Conservation (phyloP, 352 stramenopile genomes). For the Phytopythium boreale region DNA sequence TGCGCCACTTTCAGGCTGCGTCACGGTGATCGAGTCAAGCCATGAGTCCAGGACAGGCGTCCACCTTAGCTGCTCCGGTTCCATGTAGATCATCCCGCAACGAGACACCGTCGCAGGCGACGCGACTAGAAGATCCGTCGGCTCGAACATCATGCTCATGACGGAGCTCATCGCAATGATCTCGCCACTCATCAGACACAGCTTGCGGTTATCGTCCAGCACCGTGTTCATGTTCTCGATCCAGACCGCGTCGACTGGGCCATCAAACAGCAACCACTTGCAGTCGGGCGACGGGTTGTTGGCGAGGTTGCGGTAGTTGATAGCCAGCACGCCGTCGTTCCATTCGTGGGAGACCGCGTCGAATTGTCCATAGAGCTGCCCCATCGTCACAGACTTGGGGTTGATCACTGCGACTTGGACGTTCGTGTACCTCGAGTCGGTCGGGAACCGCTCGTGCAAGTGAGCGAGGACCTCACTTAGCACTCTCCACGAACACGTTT, state of each 20-base stretch:
- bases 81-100: constrained; percentile 95
- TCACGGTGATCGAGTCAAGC: constrained; percentile 67
- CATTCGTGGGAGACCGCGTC: constrained; percentile 94
- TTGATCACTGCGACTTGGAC: constrained; percentile 88
- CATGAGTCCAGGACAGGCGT: constrained; percentile 87
- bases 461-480: constrained; percentile 87
- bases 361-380: constrained; percentile 94
- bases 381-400: constrained; percentile 92
- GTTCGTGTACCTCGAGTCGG: constrained; percentile 71
- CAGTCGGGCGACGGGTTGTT: constrained; percentile 73
- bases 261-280: constrained; percentile 95
- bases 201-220: constrained; percentile 93
- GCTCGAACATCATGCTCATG: constrained; percentile 97
- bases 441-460: constrained; percentile 63
- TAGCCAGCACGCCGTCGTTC: constrained; percentile 92
- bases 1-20: constrained; percentile 15
- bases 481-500: constrained; percentile 90
- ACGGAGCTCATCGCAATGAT: constrained; percentile 93
- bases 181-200: constrained; percentile 93
- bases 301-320: constrained; percentile 87
- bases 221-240: constrained; percentile 97
- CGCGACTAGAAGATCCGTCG: constrained; percentile 92
- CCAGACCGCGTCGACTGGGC: constrained; percentile 92
- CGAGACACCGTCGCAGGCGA: constrained; percentile 92
- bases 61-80: constrained; percentile 91